Evolutionary conservation across 257 asterid species (phyloP).

Genomic region (Solanum arcanum): DNA sequence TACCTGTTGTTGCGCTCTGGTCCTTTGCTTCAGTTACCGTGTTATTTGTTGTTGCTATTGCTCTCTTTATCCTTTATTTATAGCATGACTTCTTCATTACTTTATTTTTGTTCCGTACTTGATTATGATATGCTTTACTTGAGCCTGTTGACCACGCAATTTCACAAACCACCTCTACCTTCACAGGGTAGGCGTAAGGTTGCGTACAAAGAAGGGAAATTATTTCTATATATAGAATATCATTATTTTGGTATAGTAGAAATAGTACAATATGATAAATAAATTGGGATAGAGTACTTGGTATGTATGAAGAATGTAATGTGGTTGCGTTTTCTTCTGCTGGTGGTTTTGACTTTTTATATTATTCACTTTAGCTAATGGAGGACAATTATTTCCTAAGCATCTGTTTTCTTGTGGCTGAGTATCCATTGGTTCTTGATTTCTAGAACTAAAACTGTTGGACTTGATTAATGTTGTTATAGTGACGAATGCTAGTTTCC

Average conservation of each 20-base stretch:
- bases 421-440: not conserved
- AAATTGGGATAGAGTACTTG: not conserved
- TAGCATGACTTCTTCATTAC: not conserved
- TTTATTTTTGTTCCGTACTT: not conserved
- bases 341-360: not conserved
- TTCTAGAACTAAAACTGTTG: not conserved
- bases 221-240: not conserved
- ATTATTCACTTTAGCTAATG: not conserved
- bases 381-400: not conserved
- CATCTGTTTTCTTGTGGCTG: not conserved
- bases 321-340: not conserved
- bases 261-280: not conserved
- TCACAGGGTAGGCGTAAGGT: not conserved
- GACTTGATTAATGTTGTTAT: not conserved
- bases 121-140: not conserved
- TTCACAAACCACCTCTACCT: not conserved
- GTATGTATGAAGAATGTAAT: not conserved
- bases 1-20: not conserved
- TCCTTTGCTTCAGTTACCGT: not conserved
- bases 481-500: not conserved
- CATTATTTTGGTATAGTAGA: not conserved
- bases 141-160: not conserved
- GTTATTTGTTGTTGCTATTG: not conserved
- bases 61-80: not conserved
- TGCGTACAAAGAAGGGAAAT: not conserved